These are phyloP conservation scores for Castanopsis chinensis DNA, from an alignment of 306 rosid genomes.

Conservation along the genomic window DNA sequence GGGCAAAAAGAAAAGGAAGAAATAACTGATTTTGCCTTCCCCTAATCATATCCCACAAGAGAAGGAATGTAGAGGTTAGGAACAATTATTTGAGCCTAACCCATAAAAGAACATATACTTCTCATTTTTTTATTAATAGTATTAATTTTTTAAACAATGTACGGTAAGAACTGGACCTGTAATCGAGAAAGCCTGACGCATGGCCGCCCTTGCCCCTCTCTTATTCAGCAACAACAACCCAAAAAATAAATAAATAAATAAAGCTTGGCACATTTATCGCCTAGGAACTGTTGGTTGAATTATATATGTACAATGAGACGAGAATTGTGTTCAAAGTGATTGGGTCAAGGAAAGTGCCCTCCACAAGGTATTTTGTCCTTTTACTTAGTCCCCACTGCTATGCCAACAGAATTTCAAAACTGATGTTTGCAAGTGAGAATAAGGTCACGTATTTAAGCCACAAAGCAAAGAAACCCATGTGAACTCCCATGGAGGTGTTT, in stretches of 20 bases:
- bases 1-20: background rate
- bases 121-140: background rate
- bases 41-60: background rate
- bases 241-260: too few species aligned
- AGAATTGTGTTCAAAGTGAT: background rate
- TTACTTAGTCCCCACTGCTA: background rate
- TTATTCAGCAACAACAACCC: too few species aligned
- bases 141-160: background rate
- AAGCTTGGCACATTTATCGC: background rate
- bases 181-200: background rate
- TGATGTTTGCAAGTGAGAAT: background rate
- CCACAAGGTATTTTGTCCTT: slow-evolving; percentile 30
- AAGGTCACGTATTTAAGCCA: background rate
- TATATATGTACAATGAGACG: background rate
- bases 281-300: background rate
- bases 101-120: background rate
- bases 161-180: background rate
- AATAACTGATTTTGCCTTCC: background rate
- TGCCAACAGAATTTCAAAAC: background rate
- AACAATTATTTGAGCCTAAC: background rate
- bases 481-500: background rate
- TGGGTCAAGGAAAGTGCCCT: slow-evolving; percentile 22
- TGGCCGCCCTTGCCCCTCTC: too few species aligned
- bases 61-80: slow-evolving; percentile 1
- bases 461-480: slow-evolving; percentile 11